Evolutionary conservation across 305 asterid genomes (phyloP).

Genomic region (Rubia peregrina): DNA sequence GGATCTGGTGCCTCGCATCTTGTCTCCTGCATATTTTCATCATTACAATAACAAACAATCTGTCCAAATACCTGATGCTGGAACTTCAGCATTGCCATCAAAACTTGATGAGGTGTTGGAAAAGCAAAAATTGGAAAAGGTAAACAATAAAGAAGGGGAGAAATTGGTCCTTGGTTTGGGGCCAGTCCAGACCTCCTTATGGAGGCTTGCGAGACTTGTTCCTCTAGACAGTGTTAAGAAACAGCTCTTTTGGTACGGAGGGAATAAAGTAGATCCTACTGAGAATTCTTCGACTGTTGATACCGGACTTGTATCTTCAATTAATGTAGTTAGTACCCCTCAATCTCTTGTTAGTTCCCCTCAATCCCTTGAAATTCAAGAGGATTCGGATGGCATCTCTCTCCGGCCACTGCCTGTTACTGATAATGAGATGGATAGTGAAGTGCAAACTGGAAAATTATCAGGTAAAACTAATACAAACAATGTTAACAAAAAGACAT

Average conservation of each 20-base stretch:
- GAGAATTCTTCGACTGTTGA: conserved; percentile 40
- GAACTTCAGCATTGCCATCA: conserved; percentile 39
- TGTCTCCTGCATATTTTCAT: conserved; percentile 98
- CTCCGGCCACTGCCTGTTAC: conserved; percentile 67
- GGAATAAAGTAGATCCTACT: conserved; percentile 40
- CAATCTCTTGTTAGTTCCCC: conserved; percentile 57
- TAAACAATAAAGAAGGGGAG: conserved; percentile 68
- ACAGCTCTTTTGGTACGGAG: conserved; percentile 49
- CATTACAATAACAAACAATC: conserved; percentile 59
- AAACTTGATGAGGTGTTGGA: conserved; percentile 38
- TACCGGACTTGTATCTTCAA: conserved; percentile 51
- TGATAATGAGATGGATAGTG: conserved; percentile 45
- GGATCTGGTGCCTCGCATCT: conserved; percentile 95
- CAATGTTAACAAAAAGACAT: conserved; percentile 45
- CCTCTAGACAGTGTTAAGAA: conserved; percentile 81
- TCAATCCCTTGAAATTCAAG: conserved; percentile 92
- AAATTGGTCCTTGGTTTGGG: conserved; percentile 95
- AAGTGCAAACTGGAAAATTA: conserved; percentile 47
- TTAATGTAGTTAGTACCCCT: conserved; percentile 55
- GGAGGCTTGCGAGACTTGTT: conserved; percentile 97
- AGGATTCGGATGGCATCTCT: conserved; percentile 93
- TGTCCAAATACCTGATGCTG: conserved; percentile 32
- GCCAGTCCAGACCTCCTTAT: conserved; percentile 88
- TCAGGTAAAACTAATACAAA: conserved; percentile 31
- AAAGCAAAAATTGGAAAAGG: conserved; percentile 49